Percentiles rank a stretch among this genome's conserved stretches.
phyloP scores from a whole-genome alignment of 108 stramenopile species.

The Nitzschia palea region DNA sequence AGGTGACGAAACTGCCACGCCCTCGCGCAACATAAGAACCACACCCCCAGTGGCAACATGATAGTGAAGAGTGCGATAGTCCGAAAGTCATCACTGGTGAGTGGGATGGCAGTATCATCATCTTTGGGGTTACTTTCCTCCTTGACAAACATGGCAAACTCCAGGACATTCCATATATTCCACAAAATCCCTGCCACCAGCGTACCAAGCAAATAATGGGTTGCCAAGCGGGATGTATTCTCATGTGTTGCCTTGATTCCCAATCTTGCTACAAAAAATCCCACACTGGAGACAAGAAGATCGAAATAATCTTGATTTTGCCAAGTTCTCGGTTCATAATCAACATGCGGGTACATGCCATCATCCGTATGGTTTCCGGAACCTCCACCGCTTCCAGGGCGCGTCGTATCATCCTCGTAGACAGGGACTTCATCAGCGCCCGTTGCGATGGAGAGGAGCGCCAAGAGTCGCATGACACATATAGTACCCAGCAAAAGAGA shows the following conservation, averaged over 20 bases:
- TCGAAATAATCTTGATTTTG: constrained; percentile 65
- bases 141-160: constrained; percentile 18
- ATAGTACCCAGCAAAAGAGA: constrained; percentile 77
- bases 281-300: constrained; percentile 50
- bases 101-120: constrained; percentile 6
- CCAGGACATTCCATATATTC: constrained; percentile 38
- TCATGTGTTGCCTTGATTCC: constrained; percentile 70
- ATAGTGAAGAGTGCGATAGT: constrained; percentile 60
- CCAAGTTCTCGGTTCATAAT: constrained; percentile 49
- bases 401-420: constrained; percentile 2
- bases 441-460: constrained; percentile 58
- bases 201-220: constrained; percentile 54
- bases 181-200: constrained; percentile 54
- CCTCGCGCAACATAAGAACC: constrained; percentile 70
- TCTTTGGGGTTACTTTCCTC: constrained; percentile 4
- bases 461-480: constrained; percentile 66
- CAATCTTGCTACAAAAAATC: constrained; percentile 70
- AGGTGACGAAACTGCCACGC: constrained; percentile 74
- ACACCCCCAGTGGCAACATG: constrained; percentile 63
- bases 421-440: constrained; percentile 54
- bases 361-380: constrained; percentile 9
- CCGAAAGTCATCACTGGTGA: constrained; percentile 42
- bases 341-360: neutral
- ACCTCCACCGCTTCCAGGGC: neutral
- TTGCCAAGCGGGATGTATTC: constrained; percentile 61